Evolutionary conservation across 1,284 basidiomycete species (phyloP), one percentile per base, ranked within the genome.

Genomic region (Tilletia walkeri): DNA sequence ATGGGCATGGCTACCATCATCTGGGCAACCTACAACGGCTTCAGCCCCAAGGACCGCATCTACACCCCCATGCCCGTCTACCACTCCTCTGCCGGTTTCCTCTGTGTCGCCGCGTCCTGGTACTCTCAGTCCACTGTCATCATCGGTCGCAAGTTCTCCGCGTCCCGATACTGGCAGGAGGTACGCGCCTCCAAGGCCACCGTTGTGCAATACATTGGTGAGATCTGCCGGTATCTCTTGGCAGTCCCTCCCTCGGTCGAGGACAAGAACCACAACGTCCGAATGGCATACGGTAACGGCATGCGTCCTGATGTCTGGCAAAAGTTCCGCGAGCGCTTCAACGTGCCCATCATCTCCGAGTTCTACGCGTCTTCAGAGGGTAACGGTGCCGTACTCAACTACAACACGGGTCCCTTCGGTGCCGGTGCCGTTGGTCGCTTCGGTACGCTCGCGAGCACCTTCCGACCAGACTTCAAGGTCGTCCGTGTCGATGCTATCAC

Each of bases 271-370:
- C 84, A 84, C 76, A 78, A 76, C 4, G 82, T 84, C n/a, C 71
- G 76, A n/a, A 76, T 84, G 74, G 83, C 82, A n/a, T 84, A 84
- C 68, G 83, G 84, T 0, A 84, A 84, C 73, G 84, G 84, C 4
- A 83, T 82, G 77, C 73, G 84, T 1, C 80, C 75, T 41, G 83
- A 84, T 38, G 84, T 84, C 0, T 84, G 84, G 84, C 75, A 81
- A 38, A 80, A 78, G 67, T 84, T 84, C 79, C 69, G 83, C 9
- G 80, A 84, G 39, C 67, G 84, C 0, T 84, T 79, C 67, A 80
- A 78, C 34, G 80, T 84, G 0, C 67, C 67, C 3, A 65, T 69
- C 59, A 83, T 84, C 69, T 74, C 76, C 4, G 84, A 84, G 56
- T 84, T 84, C 74, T 84, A 82, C 68, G 84, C 84, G 2, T 77